phyloP scores from a whole-genome alignment of 306 rosid genomes.

The Quercus robur region DNA sequence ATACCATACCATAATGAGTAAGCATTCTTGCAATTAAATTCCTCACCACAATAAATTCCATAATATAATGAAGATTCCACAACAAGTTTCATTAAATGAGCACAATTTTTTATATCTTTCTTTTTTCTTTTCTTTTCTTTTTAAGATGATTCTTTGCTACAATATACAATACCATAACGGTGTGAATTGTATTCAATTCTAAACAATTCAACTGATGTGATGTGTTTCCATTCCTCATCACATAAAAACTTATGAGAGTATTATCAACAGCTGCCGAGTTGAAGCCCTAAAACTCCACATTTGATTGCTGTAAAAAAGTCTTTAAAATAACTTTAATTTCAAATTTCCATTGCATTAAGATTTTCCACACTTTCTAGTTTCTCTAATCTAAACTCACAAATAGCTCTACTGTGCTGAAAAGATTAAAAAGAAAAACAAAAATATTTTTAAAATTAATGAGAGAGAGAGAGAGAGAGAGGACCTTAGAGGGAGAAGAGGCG shows the following conservation, averaged over 20 bases:
- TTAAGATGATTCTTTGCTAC: no score
- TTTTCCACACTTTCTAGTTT: neutral
- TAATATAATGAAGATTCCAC: no score
- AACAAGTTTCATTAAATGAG: no score
- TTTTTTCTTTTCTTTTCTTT: no score
- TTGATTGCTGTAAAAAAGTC: neutral
- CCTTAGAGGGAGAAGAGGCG: conserved; percentile 86
- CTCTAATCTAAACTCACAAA: neutral
- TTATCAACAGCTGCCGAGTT: neutral
- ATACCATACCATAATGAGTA: neutral
- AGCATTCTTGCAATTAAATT: neutral
- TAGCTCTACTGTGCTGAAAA: neutral
- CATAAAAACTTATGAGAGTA: no score
- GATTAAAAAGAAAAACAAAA: neutral
- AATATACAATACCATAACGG: no score
- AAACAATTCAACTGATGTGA: neutral
- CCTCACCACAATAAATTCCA: no score
- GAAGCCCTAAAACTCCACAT: neutral
- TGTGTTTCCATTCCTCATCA: no score
- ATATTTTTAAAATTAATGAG: neutral
- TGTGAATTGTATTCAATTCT: neutral
- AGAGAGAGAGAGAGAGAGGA: conserved; percentile 3
- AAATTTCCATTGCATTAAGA: no score
- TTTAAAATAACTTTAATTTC: neutral
- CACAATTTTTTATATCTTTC: no score